Evolutionary conservation across 2,329 filamentous ascomycete species (phyloP), one percentile per base, ranked within the genome.

Genomic region (Penicillium decumbens): DNA sequence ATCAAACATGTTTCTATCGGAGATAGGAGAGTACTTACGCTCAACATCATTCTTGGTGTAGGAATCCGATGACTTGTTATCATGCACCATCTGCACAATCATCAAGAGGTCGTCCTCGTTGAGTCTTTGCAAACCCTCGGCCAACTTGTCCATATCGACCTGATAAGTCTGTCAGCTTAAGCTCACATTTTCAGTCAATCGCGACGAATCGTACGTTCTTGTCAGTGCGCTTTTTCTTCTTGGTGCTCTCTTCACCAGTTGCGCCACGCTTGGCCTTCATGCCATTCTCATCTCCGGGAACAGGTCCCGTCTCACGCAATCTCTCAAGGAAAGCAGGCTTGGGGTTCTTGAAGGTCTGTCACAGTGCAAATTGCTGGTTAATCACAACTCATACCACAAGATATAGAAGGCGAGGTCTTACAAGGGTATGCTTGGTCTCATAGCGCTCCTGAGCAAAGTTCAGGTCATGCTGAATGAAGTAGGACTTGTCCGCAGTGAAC

Each of bases 41-140:
- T 98, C 93, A 50, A 96, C 82, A 71, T 98, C 95, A 63, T 96
- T 97, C 76, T 95, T 91, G 43, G 92, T 95, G 74, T 95, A 97
- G 1, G 92, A 96, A 57, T 95, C 90, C 5, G 89, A 82, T 1
- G 83, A 85, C 78, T 97, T 97, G 75, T 96, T 89, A 74, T 98
- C 93, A 71, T 97, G 93, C 55, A 98, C 92, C 82, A 98, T 86
- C 75, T 97, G 92, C 53, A 98, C 95, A 23, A 97, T 89, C 61
- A 93, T 88, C 54, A 98, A 78, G 37, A 98, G 76, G 65, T 97
- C 92, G 59, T 98, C 93, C 75, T 98, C 93, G 57, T 82, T 81
- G 24, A 98, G 82, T 76, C 89, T 90, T 68, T 92, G 84, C 50
- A 98, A 77, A 0, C 87, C 90, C 51, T 97, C 91, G 28, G 92